Evolutionary conservation across 2,329 filamentous ascomycete species (phyloP), one percentile per base, ranked within the genome.

Genomic region (Trichoderma sp.): DNA sequence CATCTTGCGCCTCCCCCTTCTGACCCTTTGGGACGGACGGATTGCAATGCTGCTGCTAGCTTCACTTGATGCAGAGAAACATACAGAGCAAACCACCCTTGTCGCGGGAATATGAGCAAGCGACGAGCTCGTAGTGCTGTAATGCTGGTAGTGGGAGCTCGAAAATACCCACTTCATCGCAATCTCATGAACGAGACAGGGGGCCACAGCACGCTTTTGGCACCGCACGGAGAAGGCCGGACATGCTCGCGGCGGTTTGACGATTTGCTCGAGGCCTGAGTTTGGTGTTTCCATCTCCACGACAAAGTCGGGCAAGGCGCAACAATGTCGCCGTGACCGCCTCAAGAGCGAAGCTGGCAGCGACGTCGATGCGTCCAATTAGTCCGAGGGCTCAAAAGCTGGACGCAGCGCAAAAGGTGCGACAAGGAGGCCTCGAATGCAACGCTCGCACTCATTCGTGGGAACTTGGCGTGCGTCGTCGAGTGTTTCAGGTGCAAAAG

Each of bases 351-450:
- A 7, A 33, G 56, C 56, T 35, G 21, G 27, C 37, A 16, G 14
- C 35, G 31, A 24, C 19, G 5, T 24, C 40, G 14, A 40, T 11
- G 33, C 57, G 10, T n/a, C 21, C 53, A 66, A 49, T 66, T 37
- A 13, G 7, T 58, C 19, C 55, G 37, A 13, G 21, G 24, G 10
- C 13, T 3, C 13, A 24, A 31, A 40, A 29, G 57, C 27, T 33
- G 14, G 19, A 58, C 29, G 13, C 27, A 47, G 55, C 14, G 55
- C 21, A 67, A 52, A n/a, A 57, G 55, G 43, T 67, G 40, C 64
- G 64, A 67, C 56, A 59, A 67, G 64, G 64, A 67, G 64, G 64
- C 40, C 29, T 67, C 40, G 21, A 47, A 52, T 37, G 53, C 55
- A 49, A 52, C 55, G 64, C 29, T 29, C 27, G 43, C 62, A 57